Percentiles rank a stretch among this genome's conserved stretches.
Evolutionary conservation across 345 rosid genomes (phyloP).

Genomic region (Citrus glauca): DNA sequence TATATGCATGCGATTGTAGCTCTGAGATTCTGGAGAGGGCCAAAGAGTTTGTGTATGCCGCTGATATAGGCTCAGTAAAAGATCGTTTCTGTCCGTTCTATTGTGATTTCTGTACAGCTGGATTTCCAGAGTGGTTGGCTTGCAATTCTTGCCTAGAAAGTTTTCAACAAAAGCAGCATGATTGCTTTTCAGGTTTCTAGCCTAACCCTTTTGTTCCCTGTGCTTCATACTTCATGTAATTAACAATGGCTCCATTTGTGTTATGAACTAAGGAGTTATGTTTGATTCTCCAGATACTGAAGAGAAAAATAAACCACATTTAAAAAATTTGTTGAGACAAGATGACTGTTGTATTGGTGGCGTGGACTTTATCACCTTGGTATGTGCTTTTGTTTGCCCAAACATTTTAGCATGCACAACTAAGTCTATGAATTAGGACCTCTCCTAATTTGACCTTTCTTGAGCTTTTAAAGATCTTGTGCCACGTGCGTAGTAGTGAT

Average conservation of each 20-base stretch:
- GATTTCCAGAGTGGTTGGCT: slow-evolving; percentile 63
- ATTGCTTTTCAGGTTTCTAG: slow-evolving; percentile 28
- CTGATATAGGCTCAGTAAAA: slow-evolving; percentile 14
- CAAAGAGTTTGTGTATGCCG: slow-evolving; percentile 39
- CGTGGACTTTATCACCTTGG: slow-evolving; percentile 83
- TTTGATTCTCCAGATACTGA: slow-evolving; percentile 21
- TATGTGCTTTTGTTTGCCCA: slow-evolving; percentile 23
- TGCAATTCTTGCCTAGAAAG: slow-evolving; percentile 41
- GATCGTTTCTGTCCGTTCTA: slow-evolving; percentile 49
- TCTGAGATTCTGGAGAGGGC: slow-evolving; percentile 64
- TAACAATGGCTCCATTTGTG: neutral
- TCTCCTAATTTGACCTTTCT: neutral
- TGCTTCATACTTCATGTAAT: neutral
- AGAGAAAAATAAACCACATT: slow-evolving; percentile 15
- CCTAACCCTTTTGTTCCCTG: neutral
- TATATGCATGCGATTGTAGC: slow-evolving; percentile 90
- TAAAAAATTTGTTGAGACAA: slow-evolving; percentile 24
- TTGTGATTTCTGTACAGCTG: slow-evolving; percentile 61
- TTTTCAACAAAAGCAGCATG: slow-evolving; percentile 15
- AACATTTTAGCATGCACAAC: neutral
- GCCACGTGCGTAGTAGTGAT: neutral
- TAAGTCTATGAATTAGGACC: neutral
- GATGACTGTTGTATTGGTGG: slow-evolving; percentile 55
- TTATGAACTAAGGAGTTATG: neutral
- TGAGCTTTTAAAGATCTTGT: neutral